Percentiles rank a stretch among this genome's conserved stretches.
Conservation (phyloP, 306 rosid species). For the Medicago lupulina region DNA sequence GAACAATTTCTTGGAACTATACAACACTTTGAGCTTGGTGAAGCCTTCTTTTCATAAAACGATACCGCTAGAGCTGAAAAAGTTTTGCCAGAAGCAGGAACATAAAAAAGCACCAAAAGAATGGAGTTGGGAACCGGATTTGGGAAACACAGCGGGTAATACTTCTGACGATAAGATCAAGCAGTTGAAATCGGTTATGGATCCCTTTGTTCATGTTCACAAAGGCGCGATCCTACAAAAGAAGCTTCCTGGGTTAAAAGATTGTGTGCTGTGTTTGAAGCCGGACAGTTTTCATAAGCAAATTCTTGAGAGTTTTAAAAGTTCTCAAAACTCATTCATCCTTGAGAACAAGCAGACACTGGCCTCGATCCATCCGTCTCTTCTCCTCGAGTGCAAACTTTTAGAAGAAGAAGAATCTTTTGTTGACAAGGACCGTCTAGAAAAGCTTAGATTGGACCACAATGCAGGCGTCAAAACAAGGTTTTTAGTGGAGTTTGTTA, state of each 20-base stretch:
- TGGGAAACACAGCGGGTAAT: background rate
- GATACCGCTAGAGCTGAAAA: constrained; percentile 39
- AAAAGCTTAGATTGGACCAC: constrained; percentile 21
- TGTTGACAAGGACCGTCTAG: background rate
- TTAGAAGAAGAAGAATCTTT: background rate
- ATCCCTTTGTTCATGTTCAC: constrained; percentile 50
- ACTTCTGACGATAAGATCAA: constrained; percentile 13
- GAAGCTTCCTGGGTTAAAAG: constrained; percentile 48
- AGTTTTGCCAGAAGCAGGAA: constrained; percentile 42
- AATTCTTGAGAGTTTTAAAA: constrained; percentile 37
- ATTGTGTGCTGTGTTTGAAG: constrained; percentile 45
- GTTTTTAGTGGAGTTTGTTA: constrained; percentile 44
- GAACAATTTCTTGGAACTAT: constrained; percentile 48
- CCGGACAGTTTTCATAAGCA: constrained; percentile 36
- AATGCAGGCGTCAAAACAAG: constrained; percentile 43
- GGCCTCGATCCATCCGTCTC: constrained; percentile 52
- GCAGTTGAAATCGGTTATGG: constrained; percentile 41
- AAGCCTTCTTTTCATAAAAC: constrained; percentile 43
- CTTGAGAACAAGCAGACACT: constrained; percentile 40
- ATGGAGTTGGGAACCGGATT: background rate
- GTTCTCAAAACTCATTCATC: background rate
- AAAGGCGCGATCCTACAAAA: constrained; percentile 47
- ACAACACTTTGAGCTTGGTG: constrained; percentile 25
- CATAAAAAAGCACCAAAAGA: background rate
- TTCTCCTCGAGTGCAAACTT: constrained; percentile 33